Evolutionary conservation across 345 rosid genomes (phyloP), one percentile per base, ranked within the genome.

Genomic region (Syzygium aqueum): DNA sequence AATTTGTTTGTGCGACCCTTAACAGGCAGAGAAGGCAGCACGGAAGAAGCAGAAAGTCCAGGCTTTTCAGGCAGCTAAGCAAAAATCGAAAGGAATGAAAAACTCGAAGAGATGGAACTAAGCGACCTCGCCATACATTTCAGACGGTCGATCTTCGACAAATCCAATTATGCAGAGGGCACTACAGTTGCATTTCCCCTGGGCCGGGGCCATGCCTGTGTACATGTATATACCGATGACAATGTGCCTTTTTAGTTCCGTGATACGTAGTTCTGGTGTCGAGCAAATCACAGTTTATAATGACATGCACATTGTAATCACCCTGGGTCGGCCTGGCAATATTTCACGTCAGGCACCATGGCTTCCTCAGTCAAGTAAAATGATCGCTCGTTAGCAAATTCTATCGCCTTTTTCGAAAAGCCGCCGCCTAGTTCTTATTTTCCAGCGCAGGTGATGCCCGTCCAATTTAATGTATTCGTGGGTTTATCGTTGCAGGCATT

Each of bases 61-160:
- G 91, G 97, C 99, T 9, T 97, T 95, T 73, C 99, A 96, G 88
- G 96, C 95, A 40, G 94, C 99, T 7, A 97, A 96, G 89, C 98
- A 95, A 87, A 97, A 94, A 87, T 95, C 98, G 1, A 97, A 96
- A 90, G 95, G 95, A 25, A 12, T 30, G 87, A 97, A 97, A 93
- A 97, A 97, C 40, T 86, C 99, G 21, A 97, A 96, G 95, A 93
- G 99, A 93, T 97, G 99, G 99, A 97, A 96, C n/a, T 97, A 93
- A 95, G 84, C 17, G 1, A 28, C 57, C 23, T 37, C 2, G 27
- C 27, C 25, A 19, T 37, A 73, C 23, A 21, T 73, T 73, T 73
- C 49, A 73, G 82, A 73, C 6, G 6, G 49, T 21, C 23, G 14
- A 10, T 19, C 82, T 73, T 37, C 4, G 8, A 73, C 22, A 22